Evolutionary conservation across 805 yeast genomes (phyloP), one percentile per base, ranked within the genome.

Genomic region (Groenewaldozyma tartarivorans): DNA sequence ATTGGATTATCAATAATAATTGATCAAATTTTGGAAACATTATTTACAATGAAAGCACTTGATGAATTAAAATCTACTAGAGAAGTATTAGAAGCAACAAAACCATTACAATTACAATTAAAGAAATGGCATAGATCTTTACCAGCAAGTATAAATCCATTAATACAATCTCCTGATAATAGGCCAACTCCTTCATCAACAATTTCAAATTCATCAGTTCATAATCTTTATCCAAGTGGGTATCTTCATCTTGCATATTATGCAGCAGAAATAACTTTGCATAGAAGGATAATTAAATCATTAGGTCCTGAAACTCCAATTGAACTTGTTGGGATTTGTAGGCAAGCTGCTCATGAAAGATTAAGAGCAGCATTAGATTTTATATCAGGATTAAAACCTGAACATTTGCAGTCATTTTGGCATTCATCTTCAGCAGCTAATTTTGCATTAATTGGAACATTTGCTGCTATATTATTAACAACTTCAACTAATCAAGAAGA

Each of bases 381-480:
- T 58, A 78, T 84, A 6, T 65, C 79, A 38, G 80, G 77, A 45
- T 67, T 88, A 57, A 79, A 78, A 50, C 79, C 81, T 6, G 95
- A 86, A 50, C 94, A 86, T 54, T 69, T 85, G 36, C 88, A 79
- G 55, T 76, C 94, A 7, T 87, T 86, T 58, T 88, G 96, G 96
- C 92, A 84, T 60, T 75, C 87, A 1, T 75, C 87, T 1, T 74
- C 95, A 0, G 70, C 92, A 0, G 71, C 81, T 11, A 85, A 84
- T 53, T 75, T 88, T 48, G 77, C 94, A 4, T 61, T 84, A 29
- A 84, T 87, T 31, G 96, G 95, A 2, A 75, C 90, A 0, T 88
- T 88, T 68, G 95, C 95, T 0, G 79, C 94, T 0, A 65, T 88
- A 9, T 62, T 88, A 41, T 83, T 72, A 51, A 79, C 80, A 13